Conservation (phyloP, 1,284 basidiomycete genomes). For the Farysia itapuensis region DNA sequence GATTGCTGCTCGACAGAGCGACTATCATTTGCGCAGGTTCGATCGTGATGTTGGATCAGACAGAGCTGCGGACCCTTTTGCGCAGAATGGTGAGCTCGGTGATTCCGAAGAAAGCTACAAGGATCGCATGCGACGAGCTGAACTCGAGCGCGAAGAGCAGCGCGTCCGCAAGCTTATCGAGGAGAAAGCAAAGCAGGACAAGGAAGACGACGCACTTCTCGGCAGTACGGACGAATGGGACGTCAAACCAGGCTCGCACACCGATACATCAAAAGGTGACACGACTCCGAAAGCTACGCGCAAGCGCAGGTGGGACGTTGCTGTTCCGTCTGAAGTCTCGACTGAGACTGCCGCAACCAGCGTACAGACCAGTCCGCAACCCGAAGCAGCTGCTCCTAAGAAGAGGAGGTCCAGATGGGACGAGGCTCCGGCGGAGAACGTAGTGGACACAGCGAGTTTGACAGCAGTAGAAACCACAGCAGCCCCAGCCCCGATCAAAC, state of each 20-base stretch:
- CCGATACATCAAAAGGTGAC: conserved; percentile 54
- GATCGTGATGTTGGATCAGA: conserved; percentile 47
- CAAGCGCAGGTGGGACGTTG: conserved; percentile 84
- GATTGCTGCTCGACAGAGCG: conserved; percentile 88
- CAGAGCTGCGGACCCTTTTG: conserved; percentile 49
- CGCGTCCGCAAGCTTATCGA: conserved; percentile 81
- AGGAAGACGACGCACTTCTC: not conserved
- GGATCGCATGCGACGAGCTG: conserved; percentile 89
- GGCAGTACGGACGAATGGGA: conserved; percentile 58
- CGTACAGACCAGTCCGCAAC: conserved; percentile 53
- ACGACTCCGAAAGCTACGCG: conserved; percentile 69
- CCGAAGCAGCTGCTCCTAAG: conserved; percentile 66
- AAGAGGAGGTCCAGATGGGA: conserved; percentile 94
- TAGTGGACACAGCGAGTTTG: not conserved
- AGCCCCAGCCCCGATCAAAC: conserved; percentile 65
- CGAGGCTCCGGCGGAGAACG: conserved; percentile 66
- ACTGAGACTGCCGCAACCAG: not conserved
- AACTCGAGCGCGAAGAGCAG: conserved; percentile 89
- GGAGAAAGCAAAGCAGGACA: conserved; percentile 77
- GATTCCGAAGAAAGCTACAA: conserved; percentile 81
- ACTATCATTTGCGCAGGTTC: conserved; percentile 93
- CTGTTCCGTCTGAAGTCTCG: conserved; percentile 63
- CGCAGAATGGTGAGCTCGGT: conserved; percentile 64
- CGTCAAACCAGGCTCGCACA: conserved; percentile 7
- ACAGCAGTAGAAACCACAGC: conserved; percentile 35